These are phyloP conservation scores for Botrytis aclada DNA, from an alignment of 2,329 filamentous ascomycete species.

Conservation along the genomic window DNA sequence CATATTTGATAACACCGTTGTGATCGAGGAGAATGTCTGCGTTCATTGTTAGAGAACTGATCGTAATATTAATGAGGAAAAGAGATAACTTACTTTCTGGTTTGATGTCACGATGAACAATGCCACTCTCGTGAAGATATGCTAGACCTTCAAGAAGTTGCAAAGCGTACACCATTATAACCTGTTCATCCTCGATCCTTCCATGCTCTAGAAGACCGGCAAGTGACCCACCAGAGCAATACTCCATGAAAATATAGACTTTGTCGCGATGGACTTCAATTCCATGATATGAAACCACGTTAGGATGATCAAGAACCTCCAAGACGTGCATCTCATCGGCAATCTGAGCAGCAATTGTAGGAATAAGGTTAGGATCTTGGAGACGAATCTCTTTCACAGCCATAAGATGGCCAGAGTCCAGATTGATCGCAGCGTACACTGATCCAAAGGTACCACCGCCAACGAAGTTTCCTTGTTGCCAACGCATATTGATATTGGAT, in stretches of 20 bases:
- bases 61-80: background rate
- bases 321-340: conserved; percentile 96
- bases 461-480: conserved; percentile 98
- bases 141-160: conserved; percentile 91
- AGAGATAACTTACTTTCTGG: conserved; percentile 73
- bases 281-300: conserved; percentile 95
- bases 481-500: conserved; percentile 91
- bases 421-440: conserved; percentile 94
- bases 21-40: conserved; percentile 91
- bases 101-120: conserved; percentile 96
- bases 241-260: conserved; percentile 99
- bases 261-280: conserved; percentile 98
- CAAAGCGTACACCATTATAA: conserved; percentile 93
- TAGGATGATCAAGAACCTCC: conserved; percentile 93
- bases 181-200: conserved; percentile 94
- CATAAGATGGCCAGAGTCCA: conserved; percentile 95
- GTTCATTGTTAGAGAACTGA: background rate
- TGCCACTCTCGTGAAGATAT: conserved; percentile 87
- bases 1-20: conserved; percentile 98
- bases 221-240: conserved; percentile 91
- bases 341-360: conserved; percentile 89
- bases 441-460: conserved; percentile 96
- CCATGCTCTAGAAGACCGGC: conserved; percentile 90
- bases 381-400: conserved; percentile 97
- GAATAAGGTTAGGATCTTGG: conserved; percentile 94